phyloP scores from a whole-genome alignment of 2,329 filamentous ascomycete species.

The Metarhizium robertsii region DNA sequence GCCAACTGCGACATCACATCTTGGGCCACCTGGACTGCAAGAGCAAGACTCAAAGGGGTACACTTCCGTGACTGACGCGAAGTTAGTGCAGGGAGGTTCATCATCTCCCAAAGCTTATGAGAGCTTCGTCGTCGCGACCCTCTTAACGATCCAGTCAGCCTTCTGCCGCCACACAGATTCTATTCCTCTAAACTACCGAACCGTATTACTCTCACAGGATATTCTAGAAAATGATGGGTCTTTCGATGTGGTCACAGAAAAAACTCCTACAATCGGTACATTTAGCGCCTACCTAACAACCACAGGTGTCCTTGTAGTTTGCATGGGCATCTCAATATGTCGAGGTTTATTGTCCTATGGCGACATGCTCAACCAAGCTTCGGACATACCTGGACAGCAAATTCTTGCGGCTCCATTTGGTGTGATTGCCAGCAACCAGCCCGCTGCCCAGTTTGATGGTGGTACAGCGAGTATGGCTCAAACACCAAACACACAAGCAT shows the following conservation, averaged over 20 bases:
- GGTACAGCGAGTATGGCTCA: conserved; percentile 31
- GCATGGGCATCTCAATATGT: conserved; percentile 37
- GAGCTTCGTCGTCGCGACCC: conserved; percentile 42
- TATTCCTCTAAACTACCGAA: conserved; percentile 43
- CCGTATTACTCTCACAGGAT: conserved; percentile 34
- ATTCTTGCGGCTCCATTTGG: conserved; percentile 49
- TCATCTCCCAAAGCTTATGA: conserved; percentile 36
- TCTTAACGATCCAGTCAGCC: conserved; percentile 38
- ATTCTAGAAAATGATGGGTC: conserved; percentile 8
- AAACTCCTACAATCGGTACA: conserved; percentile 32
- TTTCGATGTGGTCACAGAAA: conserved; percentile 10
- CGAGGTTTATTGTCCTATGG: conserved; percentile 37
- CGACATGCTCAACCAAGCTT: conserved; percentile 29
- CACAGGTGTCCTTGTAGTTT: conserved; percentile 42
- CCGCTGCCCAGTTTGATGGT: conserved; percentile 9
- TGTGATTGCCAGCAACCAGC: conserved; percentile 21
- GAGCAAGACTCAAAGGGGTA: conserved; percentile 18
- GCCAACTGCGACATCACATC: conserved; percentile 7
- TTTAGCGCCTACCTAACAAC: conserved; percentile 47
- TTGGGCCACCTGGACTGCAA: conserved; percentile 3
- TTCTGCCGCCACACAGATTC: conserved; percentile 41
- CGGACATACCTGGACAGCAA: conserved; percentile 31
- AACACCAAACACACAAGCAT: conserved; percentile 43
- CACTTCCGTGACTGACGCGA: conserved; percentile 16
- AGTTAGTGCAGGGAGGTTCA: conserved; percentile 8